These are phyloP conservation scores for Colletotrichum spaethianum DNA, from an alignment of 2,329 filamentous ascomycete genomes.

Conservation along the genomic window DNA sequence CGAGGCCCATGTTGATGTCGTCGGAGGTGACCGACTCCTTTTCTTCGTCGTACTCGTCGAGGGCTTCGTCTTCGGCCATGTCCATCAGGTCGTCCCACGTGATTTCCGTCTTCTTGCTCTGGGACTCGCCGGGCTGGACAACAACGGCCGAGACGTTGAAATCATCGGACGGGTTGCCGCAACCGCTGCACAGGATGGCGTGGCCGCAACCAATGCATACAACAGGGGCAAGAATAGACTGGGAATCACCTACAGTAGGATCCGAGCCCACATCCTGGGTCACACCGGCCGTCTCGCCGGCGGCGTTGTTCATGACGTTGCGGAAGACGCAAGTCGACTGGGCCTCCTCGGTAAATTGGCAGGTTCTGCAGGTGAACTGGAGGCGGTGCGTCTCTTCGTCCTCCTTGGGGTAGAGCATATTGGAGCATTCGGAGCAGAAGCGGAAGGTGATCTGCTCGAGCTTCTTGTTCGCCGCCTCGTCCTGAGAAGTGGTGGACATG, in stretches of 20 bases:
- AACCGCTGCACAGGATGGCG: conserved; percentile 59
- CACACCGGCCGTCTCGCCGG: conserved; percentile 95
- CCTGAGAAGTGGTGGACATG: conserved; percentile 62
- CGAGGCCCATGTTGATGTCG: conserved; percentile 26
- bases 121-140: not conserved
- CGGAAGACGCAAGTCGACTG: conserved; percentile 94
- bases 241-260: conserved; percentile 90
- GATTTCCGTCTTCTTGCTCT: conserved; percentile 29
- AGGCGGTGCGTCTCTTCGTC: conserved; percentile 86
- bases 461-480: conserved; percentile 62
- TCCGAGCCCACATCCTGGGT: conserved; percentile 97
- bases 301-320: conserved; percentile 91
- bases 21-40: conserved; percentile 38
- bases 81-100: conserved; percentile 40
- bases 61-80: conserved; percentile 50
- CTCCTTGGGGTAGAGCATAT: conserved; percentile 98
- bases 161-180: conserved; percentile 47
- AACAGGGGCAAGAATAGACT: conserved; percentile 49
- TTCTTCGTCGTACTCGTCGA: conserved; percentile 57
- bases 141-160: conserved; percentile 27
- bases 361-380: conserved; percentile 96
- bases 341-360: conserved; percentile 90
- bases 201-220: conserved; percentile 64
- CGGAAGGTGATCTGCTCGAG: conserved; percentile 92
- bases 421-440: conserved; percentile 99